Evolutionary conservation across 352 stramenopile genomes (phyloP).

Genomic region (Lagenidium giganteum): DNA sequence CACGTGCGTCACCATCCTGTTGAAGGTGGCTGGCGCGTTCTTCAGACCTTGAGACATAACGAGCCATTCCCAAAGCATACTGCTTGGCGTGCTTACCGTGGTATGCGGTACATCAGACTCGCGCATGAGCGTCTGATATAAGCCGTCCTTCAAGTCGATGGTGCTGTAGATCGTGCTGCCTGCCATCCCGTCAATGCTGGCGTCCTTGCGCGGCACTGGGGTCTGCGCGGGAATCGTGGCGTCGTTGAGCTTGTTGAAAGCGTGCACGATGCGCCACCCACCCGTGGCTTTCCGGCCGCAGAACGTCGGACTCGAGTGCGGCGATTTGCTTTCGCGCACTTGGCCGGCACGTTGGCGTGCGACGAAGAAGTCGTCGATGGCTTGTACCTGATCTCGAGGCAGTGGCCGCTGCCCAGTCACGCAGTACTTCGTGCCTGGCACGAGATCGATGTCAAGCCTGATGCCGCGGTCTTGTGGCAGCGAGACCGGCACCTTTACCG

Average conservation of each 20-base stretch:
- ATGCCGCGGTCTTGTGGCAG: too few species aligned
- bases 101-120: conserved; percentile 7
- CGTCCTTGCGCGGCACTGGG: conserved; percentile 12
- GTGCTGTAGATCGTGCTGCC: conserved; percentile 11
- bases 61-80: conserved; percentile 21
- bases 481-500: too few species aligned
- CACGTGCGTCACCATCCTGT: conserved; percentile 20
- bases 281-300: conserved; percentile 15
- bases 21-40: conserved; percentile 28
- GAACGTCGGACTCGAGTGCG: conserved; percentile 13
- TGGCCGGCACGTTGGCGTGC: conserved; percentile 2
- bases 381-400: conserved; percentile 10
- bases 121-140: conserved; percentile 13
- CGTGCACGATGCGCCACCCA: conserved; percentile 14
- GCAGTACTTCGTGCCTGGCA: conserved; percentile 10
- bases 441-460: conserved; percentile 15
- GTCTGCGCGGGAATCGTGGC: conserved; percentile 12
- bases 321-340: conserved; percentile 11
- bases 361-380: conserved; percentile 12
- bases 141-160: conserved; percentile 13
- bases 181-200: conserved; percentile 10
- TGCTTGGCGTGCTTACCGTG: conserved; percentile 10
- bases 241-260: conserved; percentile 9
- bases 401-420: conserved; percentile 14
- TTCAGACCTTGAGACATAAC: conserved; percentile 19